Conservation (phyloP, 2,329 filamentous ascomycete genomes). For the Fusarium sp. region DNA sequence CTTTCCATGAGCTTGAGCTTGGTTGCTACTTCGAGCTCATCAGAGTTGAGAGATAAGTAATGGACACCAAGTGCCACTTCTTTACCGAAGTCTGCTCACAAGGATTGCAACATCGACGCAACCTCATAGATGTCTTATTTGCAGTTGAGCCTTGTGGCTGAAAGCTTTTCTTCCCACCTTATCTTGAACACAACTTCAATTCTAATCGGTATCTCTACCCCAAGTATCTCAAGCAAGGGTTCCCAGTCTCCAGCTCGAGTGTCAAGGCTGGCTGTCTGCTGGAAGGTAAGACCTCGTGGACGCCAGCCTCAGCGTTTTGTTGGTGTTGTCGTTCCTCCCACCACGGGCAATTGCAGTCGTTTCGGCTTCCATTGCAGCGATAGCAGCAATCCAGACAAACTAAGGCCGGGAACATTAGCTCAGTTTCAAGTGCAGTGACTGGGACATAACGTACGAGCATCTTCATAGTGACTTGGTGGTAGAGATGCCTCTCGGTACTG, state of each 20-base stretch:
- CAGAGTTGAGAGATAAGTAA: neutral
- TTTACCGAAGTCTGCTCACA: neutral
- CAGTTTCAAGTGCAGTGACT: accelerated
- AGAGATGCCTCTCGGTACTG: neutral
- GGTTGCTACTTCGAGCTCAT: neutral
- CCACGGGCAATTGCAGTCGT: neutral
- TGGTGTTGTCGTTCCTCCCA: neutral
- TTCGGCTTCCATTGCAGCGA: neutral
- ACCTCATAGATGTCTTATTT: neutral
- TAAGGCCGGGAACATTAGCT: neutral
- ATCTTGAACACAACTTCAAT: neutral
- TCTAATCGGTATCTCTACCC: neutral
- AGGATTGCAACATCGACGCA: neutral
- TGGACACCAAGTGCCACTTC: neutral
- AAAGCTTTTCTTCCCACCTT: too few relatives aligned
- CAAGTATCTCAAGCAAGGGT: neutral
- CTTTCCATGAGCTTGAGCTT: neutral
- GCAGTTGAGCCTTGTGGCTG: too few relatives aligned
- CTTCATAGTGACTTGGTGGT: neutral
- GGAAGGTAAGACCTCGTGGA: too few relatives aligned
- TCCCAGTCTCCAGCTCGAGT: neutral
- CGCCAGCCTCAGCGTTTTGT: neutral
- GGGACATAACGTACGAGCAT: neutral
- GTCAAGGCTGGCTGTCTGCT: neutral
- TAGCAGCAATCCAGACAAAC: conserved; percentile 24